Evolutionary conservation across 257 asterid species (phyloP).

Genomic region (Eustoma russellianum): DNA sequence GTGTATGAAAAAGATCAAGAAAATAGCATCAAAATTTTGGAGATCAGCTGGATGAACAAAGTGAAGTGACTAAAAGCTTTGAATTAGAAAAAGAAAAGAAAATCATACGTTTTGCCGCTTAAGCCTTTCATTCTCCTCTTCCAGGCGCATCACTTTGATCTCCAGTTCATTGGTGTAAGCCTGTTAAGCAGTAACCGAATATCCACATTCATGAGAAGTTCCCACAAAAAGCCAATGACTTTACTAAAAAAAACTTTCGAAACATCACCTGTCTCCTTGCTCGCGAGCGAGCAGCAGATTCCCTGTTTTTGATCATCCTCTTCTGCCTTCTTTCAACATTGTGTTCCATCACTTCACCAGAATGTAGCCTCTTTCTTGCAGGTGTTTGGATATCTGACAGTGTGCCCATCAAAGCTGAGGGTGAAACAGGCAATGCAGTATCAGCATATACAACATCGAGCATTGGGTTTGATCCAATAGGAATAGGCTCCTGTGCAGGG

Average conservation of each 20-base stretch:
- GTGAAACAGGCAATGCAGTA: slow-evolving; percentile 45
- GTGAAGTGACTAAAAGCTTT: no score
- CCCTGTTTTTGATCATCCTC: slow-evolving; percentile 94
- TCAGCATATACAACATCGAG: slow-evolving; percentile 48
- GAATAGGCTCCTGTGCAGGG: slow-evolving; percentile 41
- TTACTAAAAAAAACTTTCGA: neutral
- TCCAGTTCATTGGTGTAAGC: slow-evolving; percentile 94
- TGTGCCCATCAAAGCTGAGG: slow-evolving; percentile 54
- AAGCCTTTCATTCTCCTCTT: slow-evolving; percentile 88
- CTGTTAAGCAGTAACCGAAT: slow-evolving; percentile 27
- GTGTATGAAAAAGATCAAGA: no score
- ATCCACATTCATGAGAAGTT: slow-evolving; percentile 2
- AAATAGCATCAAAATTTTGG: no score
- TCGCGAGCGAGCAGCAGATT: slow-evolving; percentile 92
- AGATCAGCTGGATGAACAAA: no score
- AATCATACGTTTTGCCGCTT: slow-evolving; percentile 59
- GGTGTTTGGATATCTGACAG: slow-evolving; percentile 61
- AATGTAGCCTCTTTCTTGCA: slow-evolving; percentile 60
- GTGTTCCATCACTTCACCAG: slow-evolving; percentile 53
- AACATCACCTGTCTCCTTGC: slow-evolving; percentile 78
- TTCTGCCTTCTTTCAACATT: slow-evolving; percentile 22
- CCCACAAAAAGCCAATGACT: neutral
- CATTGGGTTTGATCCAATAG: slow-evolving; percentile 37
- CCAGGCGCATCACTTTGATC: slow-evolving; percentile 77
- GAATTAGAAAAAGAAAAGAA: neutral